Conservation (phyloP, 305 asterid species). For the Caryopteris hybrid region DNA sequence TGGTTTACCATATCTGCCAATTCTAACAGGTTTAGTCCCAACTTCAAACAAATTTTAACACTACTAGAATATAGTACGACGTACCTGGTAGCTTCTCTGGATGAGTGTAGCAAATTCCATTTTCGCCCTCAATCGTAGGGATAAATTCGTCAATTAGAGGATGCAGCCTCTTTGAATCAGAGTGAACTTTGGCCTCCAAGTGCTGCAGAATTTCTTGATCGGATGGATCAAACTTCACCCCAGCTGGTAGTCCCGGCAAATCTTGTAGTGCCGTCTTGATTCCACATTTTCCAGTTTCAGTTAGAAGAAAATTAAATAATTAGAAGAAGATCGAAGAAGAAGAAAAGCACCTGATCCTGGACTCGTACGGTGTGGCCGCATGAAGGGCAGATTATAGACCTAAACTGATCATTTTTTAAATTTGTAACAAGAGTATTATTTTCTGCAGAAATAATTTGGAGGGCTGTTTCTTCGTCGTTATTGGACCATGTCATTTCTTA, state of each 20-base stretch:
- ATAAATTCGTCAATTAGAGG: slow-evolving; percentile 82
- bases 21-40: too few species aligned
- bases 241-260: slow-evolving; percentile 86
- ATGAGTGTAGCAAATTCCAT: slow-evolving; percentile 93
- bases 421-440: slow-evolving; percentile 1
- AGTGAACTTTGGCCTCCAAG: slow-evolving; percentile 62
- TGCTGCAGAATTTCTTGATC: slow-evolving; percentile 86
- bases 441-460: slow-evolving; percentile 36
- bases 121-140: slow-evolving; percentile 76
- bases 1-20: too few species aligned
- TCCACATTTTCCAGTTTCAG: neutral
- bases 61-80: too few species aligned
- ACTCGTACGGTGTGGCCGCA: slow-evolving; percentile 61
- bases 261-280: slow-evolving; percentile 48
- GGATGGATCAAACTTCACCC: slow-evolving; percentile 90
- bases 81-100: slow-evolving; percentile 94
- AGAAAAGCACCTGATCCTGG: slow-evolving; percentile 49
- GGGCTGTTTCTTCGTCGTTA: slow-evolving; percentile 26
- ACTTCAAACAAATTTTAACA: too few species aligned
- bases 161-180: slow-evolving; percentile 51
- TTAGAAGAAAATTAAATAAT: too few species aligned
- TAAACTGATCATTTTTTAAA: slow-evolving; percentile 26
- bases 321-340: neutral
- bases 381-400: slow-evolving; percentile 58
- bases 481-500: slow-evolving; percentile 58